Evolutionary conservation across 2,329 filamentous ascomycete genomes (phyloP), one percentile per base, ranked within the genome.

Genomic region (Cytospora piceicola): DNA sequence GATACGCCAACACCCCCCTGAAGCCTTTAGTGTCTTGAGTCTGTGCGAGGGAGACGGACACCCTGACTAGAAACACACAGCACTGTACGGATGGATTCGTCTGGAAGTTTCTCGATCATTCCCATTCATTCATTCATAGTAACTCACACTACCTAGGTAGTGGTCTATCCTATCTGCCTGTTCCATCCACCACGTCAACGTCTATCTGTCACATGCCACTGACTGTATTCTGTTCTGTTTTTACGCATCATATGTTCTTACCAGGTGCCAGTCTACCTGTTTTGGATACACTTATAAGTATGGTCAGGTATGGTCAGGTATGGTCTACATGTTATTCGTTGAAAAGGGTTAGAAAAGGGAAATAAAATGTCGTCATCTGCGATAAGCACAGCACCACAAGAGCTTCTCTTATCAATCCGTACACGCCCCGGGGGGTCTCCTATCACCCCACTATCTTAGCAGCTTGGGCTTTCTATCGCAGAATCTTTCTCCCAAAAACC

Each of bases 401-500:
- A 49, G 46, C 46, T 49, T 7, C 36, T n/a, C 46, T 49, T 55
- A 62, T 52, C 61, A 58, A 57, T 63, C 42, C 22, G 17, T 15
- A 29, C 61, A 63, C 61, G 20, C 61, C 61, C 32, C 34, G 34
- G 2, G 30, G 29, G 15, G 36, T 56, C n/a, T 34, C 36, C 20
- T 14, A 54, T 30, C 61, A 63, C 61, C 61, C 61, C 61, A 55
- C 61, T 55, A 63, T 57, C 22, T 54, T n/a, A n/a, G n/a, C n/a
- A n/a, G n/a, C n/a, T n/a, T 32, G 24, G 24, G 52, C 52, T 55
- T 30, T 63, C 53, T 63, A 63, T 63, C 61, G 61, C 61, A 63
- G 61, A 63, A 57, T 63, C 61, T 63, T 62, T 52, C 39, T 55
- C 46, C 17, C 39, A 57, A 51, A 42, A 51, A 55, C 61, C 61